Percentiles rank a stretch among this genome's conserved stretches.
Conservation (phyloP, 257 asterid species). For the Solanum raphanifolium region DNA sequence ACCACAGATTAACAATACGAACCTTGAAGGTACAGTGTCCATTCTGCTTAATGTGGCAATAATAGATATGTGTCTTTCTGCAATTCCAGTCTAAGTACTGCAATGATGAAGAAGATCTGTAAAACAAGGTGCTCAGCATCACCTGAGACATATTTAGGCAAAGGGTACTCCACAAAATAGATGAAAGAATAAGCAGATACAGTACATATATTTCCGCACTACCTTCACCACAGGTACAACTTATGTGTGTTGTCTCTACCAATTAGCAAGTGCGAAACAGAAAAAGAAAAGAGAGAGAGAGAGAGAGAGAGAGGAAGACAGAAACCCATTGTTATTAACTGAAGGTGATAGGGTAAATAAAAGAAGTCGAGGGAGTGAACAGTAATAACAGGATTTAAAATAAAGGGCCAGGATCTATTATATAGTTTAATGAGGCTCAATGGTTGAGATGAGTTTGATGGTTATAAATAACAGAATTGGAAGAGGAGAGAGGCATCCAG, state of each 20-base stretch:
- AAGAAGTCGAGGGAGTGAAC: too few relatives aligned
- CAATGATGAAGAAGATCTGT: constrained; percentile 4
- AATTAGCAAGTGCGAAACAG: not conserved
- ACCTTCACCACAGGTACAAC: not conserved
- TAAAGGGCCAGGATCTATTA: too few relatives aligned
- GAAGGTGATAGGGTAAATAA: too few relatives aligned
- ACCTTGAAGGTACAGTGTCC: constrained; percentile 61
- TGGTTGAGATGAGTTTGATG: too few relatives aligned
- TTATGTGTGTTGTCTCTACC: not conserved
- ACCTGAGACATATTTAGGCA: not conserved
- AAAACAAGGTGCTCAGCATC: not conserved
- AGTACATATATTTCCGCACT: not conserved
- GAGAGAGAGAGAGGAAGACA: not conserved
- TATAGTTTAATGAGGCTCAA: too few relatives aligned
- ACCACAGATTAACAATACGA: constrained; percentile 2
- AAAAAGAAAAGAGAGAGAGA: not conserved
- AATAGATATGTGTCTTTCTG: constrained; percentile 46
- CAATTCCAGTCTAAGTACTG: constrained; percentile 61
- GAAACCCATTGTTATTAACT: not conserved
- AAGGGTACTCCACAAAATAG: not conserved
- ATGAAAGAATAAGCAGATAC: not conserved
- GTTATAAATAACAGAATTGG: too few relatives aligned
- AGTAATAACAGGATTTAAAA: too few relatives aligned
- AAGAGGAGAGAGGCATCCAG: too few relatives aligned
- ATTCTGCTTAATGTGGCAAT: constrained; percentile 33